Conservation (phyloP, 208 protist genomes). For the Leishmania major region DNA sequence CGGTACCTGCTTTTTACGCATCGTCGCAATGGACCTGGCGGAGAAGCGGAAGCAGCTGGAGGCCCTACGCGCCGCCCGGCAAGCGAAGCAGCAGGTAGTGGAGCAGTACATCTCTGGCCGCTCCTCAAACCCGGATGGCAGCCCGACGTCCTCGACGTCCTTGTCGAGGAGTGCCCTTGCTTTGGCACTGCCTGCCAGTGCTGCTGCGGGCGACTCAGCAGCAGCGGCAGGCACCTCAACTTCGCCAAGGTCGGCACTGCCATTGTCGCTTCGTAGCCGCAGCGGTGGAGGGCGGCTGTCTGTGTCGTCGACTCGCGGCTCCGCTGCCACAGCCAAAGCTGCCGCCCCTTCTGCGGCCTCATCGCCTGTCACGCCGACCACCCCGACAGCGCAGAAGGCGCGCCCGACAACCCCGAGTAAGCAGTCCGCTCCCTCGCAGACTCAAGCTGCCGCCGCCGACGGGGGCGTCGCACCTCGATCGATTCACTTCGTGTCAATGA, state of each 20-base stretch:
- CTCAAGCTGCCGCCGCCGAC: not conserved
- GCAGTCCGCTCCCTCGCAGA: not conserved
- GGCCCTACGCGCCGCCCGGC: constrained; percentile 54
- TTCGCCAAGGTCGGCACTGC: not conserved
- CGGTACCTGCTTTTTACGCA: too few relatives aligned
- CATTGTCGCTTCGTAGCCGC: not conserved
- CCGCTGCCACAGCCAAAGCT: not conserved
- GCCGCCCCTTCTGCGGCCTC: not conserved
- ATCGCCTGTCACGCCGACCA: constrained; percentile 1
- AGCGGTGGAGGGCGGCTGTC: not conserved
- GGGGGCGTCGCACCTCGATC: not conserved
- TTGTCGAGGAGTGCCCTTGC: not conserved
- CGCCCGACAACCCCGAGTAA: not conserved
- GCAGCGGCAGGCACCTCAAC: not conserved
- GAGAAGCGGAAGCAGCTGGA: constrained; percentile 70
- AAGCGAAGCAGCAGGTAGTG: constrained; percentile 58
- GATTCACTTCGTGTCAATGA: not conserved
- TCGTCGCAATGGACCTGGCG: constrained; percentile 56
- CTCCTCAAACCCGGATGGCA: not conserved
- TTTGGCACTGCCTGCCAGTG: not conserved
- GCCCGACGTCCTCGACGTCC: not conserved
- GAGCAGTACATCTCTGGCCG: constrained; percentile 35
- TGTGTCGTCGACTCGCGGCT: not conserved
- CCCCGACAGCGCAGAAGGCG: not conserved
- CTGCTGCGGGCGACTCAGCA: not conserved